phyloP scores from a whole-genome alignment of 2,329 filamentous ascomycete species.

The Annulohypoxylon truncatum region DNA sequence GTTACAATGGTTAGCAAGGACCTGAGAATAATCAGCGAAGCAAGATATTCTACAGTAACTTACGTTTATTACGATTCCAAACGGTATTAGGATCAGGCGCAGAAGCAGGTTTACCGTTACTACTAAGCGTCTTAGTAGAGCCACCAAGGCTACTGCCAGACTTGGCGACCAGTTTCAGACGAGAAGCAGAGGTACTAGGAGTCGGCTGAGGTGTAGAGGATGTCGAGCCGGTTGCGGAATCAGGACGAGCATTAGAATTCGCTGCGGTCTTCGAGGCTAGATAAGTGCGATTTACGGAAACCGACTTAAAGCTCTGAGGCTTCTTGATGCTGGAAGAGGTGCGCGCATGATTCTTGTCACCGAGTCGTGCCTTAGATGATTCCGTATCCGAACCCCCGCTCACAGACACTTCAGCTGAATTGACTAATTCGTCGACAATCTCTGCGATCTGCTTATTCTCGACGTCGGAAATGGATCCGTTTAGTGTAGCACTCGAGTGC shows the following conservation, averaged over 20 bases:
- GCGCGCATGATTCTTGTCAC: constrained; percentile 70
- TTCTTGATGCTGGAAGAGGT: constrained; percentile 75
- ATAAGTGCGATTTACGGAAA: constrained; percentile 87
- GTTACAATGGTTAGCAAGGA: constrained; percentile 43
- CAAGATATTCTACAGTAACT: constrained; percentile 47
- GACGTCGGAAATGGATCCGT: constrained; percentile 65
- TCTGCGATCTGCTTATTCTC: constrained; percentile 68
- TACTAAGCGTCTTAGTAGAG: constrained; percentile 59
- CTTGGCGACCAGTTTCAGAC: constrained; percentile 81
- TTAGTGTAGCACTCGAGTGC: constrained; percentile 58
- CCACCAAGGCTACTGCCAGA: constrained; percentile 71
- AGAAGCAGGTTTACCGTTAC: constrained; percentile 68
- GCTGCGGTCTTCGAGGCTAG: constrained; percentile 74
- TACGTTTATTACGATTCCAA: constrained; percentile 91
- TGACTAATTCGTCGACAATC: constrained; percentile 67
- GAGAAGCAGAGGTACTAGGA: constrained; percentile 63
- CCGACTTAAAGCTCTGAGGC: constrained; percentile 82
- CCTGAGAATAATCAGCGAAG: constrained; percentile 17
- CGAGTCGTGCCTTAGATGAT: constrained; percentile 68
- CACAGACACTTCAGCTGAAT: constrained; percentile 74
- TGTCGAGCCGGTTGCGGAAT: constrained; percentile 59
- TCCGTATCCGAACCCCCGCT: constrained; percentile 84
- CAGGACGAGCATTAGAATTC: constrained; percentile 60
- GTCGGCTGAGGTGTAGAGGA: constrained; percentile 59
- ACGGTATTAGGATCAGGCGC: constrained; percentile 79